Conservation (phyloP, 345 rosid species). For the Combretum micranthum region DNA sequence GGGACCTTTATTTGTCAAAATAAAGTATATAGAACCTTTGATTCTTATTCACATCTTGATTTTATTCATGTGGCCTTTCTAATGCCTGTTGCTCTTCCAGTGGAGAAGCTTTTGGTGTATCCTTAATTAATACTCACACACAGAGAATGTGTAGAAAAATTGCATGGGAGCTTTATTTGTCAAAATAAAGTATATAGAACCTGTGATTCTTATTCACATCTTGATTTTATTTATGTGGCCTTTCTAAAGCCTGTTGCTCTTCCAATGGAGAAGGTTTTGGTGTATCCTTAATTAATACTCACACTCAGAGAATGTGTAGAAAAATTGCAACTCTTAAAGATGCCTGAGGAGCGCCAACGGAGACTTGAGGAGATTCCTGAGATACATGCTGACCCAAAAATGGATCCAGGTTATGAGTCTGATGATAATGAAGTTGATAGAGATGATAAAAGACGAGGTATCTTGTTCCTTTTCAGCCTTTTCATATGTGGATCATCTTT, state of each 20-base stretch:
- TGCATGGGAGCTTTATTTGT: no score
- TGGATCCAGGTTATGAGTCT: conserved; percentile 94
- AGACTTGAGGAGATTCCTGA: conserved; percentile 93
- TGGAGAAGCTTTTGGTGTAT: conserved; percentile 4
- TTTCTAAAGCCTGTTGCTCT: background rate
- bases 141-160: no score
- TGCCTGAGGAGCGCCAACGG: conserved; percentile 92
- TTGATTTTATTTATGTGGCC: background rate
- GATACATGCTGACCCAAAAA: conserved; percentile 88
- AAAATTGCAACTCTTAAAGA: conserved; percentile 84
- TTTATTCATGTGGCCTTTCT: background rate
- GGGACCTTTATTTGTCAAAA: no score
- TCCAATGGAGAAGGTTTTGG: background rate
- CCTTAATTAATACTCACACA: no score
- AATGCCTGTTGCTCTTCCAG: background rate
- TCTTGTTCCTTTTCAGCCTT: background rate
- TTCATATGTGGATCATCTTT: conserved; percentile 7
- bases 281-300: conserved; percentile 50
- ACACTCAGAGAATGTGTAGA: conserved; percentile 99
- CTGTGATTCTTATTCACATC: background rate
- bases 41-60: background rate
- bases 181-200: background rate
- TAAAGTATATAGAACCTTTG: background rate
- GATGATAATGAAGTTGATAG: conserved; percentile 74
- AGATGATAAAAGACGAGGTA: conserved; percentile 72